Evolutionary conservation across 306 rosid genomes (phyloP).

Genomic region (Vigna mungo): DNA sequence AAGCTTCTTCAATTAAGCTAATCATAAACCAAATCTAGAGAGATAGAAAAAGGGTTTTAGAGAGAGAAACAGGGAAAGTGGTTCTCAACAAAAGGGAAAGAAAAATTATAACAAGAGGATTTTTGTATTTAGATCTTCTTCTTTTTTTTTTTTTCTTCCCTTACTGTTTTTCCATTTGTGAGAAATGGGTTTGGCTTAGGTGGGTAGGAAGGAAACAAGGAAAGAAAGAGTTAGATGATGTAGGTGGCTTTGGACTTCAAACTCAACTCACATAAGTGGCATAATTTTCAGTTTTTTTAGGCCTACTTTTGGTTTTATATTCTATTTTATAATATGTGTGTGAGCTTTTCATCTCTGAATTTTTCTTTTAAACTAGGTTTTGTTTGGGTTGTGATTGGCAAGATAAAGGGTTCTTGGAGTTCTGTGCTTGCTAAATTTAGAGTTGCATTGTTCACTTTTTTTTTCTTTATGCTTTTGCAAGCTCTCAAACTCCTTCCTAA

Average conservation of each 20-base stretch:
- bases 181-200: slow-evolving; percentile 46
- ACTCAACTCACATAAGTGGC: neutral
- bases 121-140: slow-evolving; percentile 6
- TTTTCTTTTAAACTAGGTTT: neutral
- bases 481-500: slow-evolving; percentile 36
- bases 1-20: slow-evolving; percentile 51
- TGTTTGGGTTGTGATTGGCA: neutral
- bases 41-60: slow-evolving; percentile 34
- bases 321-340: neutral
- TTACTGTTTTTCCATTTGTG: slow-evolving; percentile 29
- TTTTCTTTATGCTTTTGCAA: slow-evolving; percentile 26
- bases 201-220: slow-evolving; percentile 43
- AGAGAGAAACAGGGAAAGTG: slow-evolving; percentile 40
- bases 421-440: slow-evolving; percentile 32
- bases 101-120: neutral
- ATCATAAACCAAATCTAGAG: slow-evolving; percentile 52
- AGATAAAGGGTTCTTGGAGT: slow-evolving; percentile 22
- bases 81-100: neutral
- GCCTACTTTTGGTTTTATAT: slow-evolving; percentile 8
- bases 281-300: neutral
- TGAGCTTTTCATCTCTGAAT: neutral
- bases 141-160: slow-evolving; percentile 4
- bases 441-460: neutral
- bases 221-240: neutral
- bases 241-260: slow-evolving; percentile 44